phyloP scores from a whole-genome alignment of 1,284 basidiomycete species.

The Cystobasidium pallidum region DNA sequence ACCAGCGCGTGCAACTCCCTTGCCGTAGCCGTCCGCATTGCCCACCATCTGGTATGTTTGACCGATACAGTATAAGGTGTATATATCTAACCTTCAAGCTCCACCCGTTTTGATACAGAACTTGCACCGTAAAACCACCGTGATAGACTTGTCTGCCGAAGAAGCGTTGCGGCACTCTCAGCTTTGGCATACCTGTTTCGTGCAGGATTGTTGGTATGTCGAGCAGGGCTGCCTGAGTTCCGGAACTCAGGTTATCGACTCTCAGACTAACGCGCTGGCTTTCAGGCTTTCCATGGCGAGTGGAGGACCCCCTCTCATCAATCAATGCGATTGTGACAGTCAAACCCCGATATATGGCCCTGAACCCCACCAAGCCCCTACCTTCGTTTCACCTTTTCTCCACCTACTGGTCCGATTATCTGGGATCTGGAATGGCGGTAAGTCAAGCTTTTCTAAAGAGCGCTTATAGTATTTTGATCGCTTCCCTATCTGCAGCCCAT shows the following conservation, averaged over 20 bases:
- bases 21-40: constrained; percentile 16
- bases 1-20: constrained; percentile 4
- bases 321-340: constrained; percentile 1
- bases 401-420: neutral
- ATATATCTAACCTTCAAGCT: neutral
- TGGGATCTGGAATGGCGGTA: constrained; percentile 4
- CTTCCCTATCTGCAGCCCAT: neutral
- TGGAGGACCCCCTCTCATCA: constrained; percentile 3
- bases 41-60: constrained; percentile 6
- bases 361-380: neutral
- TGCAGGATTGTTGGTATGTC: constrained; percentile 29
- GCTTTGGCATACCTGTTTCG: constrained; percentile 9
- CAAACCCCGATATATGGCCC: neutral
- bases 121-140: constrained; percentile 15
- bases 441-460: neutral
- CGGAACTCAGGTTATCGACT: neutral
- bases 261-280: neutral
- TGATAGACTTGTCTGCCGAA: neutral
- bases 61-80: neutral
- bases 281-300: constrained; percentile 15
- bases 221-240: neutral
- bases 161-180: constrained; percentile 20
- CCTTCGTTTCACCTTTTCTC: constrained; percentile 14
- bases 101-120: neutral
- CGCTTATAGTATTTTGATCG: neutral